Percentiles rank a stretch among this genome's conserved stretches.
Evolutionary conservation across 805 yeast species (phyloP).

Genomic region (Pichia californica): DNA sequence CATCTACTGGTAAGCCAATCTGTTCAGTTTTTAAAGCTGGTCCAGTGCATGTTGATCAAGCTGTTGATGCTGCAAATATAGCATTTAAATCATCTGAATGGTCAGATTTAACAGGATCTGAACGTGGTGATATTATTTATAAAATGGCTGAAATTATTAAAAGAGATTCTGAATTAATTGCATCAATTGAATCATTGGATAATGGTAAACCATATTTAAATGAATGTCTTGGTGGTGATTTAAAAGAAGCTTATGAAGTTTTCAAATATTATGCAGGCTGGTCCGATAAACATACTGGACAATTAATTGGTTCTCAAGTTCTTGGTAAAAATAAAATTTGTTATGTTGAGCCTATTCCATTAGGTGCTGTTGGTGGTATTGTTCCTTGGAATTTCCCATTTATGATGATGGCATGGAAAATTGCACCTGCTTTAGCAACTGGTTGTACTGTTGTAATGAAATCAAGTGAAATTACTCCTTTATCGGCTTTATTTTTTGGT

Average conservation of each 20-base stretch:
- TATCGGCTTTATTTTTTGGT: slow-evolving; percentile 62
- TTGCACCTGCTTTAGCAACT: slow-evolving; percentile 70
- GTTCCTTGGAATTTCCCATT: slow-evolving; percentile 83
- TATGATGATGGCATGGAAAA: slow-evolving; percentile 72
- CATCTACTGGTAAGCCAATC: slow-evolving; percentile 51
- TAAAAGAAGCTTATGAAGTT: slow-evolving; percentile 30
- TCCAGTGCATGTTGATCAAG: slow-evolving; percentile 55
- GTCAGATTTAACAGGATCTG: slow-evolving; percentile 42
- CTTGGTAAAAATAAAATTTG: slow-evolving; percentile 40
- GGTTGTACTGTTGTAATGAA: slow-evolving; percentile 69
- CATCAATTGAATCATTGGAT: slow-evolving; percentile 50
- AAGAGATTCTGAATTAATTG: slow-evolving; percentile 42
- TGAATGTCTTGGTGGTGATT: slow-evolving; percentile 37
- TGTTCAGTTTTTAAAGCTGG: slow-evolving; percentile 52
- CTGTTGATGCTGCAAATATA: slow-evolving; percentile 57
- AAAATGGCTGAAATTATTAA: slow-evolving; percentile 47
- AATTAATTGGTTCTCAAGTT: slow-evolving; percentile 36
- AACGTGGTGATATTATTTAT: slow-evolving; percentile 46
- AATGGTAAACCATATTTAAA: slow-evolving; percentile 49
- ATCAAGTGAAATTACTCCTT: slow-evolving; percentile 72
- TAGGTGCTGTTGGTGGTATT: slow-evolving; percentile 76
- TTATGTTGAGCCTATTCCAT: slow-evolving; percentile 48
- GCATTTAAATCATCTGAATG: slow-evolving; percentile 48
- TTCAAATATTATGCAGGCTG: slow-evolving; percentile 70
- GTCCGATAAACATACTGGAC: slow-evolving; percentile 72